Evolutionary conservation across 441 rosid species (phyloP).

Genomic region (Populus trichocarpa): DNA sequence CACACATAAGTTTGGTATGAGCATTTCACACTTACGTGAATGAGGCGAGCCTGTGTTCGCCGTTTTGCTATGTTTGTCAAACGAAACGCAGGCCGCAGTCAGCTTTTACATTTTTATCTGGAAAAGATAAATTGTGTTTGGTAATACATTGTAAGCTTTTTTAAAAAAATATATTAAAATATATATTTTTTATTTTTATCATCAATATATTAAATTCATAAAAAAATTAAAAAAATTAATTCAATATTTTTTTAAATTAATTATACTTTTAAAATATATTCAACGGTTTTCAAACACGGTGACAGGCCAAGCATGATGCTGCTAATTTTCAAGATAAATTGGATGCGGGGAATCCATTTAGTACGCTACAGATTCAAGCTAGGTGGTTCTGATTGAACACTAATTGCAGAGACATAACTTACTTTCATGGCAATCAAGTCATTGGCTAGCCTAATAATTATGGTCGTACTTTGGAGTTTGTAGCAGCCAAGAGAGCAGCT

Average conservation of each 20-base stretch:
- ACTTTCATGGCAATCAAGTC: background rate
- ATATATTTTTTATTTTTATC: too few species aligned
- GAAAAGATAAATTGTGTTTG: too few species aligned
- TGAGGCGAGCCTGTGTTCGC: background rate
- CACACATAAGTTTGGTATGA: background rate
- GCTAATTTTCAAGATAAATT: background rate
- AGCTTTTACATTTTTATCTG: background rate
- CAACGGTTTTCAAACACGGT: too few species aligned
- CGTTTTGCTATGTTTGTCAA: background rate
- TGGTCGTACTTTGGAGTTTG: conserved; percentile 66
- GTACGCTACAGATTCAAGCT: conserved; percentile 2
- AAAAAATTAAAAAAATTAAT: too few species aligned
- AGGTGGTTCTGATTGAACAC: background rate
- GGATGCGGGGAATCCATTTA: too few species aligned
- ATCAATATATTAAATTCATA: background rate
- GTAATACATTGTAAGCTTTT: too few species aligned
- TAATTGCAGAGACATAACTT: background rate
- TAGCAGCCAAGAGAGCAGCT: conserved; percentile 82
- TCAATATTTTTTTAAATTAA: too few species aligned
- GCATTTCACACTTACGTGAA: background rate
- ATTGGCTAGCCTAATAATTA: conserved; percentile 21
- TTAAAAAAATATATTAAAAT: too few species aligned
- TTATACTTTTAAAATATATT: too few species aligned
- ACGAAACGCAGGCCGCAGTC: background rate
- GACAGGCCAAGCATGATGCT: too few species aligned